phyloP scores from a whole-genome alignment of 1,284 basidiomycete species.

The Trichosporon faecale region DNA sequence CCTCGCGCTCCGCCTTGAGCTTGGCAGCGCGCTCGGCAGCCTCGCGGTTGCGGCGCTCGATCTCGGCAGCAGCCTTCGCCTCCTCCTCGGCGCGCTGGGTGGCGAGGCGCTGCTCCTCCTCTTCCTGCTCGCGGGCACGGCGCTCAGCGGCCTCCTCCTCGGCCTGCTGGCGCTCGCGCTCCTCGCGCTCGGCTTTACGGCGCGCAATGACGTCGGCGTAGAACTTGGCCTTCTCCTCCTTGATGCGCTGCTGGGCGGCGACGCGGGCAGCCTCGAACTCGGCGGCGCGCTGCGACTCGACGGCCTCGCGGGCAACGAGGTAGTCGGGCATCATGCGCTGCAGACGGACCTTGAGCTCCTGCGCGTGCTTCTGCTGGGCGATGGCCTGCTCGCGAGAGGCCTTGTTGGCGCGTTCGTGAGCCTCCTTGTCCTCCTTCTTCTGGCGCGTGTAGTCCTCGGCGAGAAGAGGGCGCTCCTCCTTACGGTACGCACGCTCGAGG shows the following conservation, averaged over 20 bases:
- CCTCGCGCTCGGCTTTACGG: slow-evolving; percentile 57
- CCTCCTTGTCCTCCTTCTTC: slow-evolving; percentile 68
- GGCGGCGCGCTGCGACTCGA: slow-evolving; percentile 65
- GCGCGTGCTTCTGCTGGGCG: slow-evolving; percentile 64
- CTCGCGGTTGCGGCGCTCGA: slow-evolving; percentile 57
- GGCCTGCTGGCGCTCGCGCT: slow-evolving; percentile 56
- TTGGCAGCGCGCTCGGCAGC: slow-evolving; percentile 34
- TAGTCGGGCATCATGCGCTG: slow-evolving; percentile 75
- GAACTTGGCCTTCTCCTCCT: slow-evolving; percentile 75
- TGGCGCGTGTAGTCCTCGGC: slow-evolving; percentile 84
- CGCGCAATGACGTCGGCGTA: slow-evolving; percentile 57
- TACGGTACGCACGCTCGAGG: slow-evolving; percentile 90
- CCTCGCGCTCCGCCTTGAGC: slow-evolving; percentile 57
- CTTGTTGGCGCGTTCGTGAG: slow-evolving; percentile 66
- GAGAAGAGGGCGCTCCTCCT: slow-evolving; percentile 86
- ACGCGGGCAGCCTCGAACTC: slow-evolving; percentile 67
- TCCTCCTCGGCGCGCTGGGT: slow-evolving; percentile 40
- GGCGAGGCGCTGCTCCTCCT: slow-evolving; percentile 35
- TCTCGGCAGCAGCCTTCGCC: slow-evolving; percentile 43
- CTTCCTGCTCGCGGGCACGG: slow-evolving; percentile 57
- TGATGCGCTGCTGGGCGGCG: slow-evolving; percentile 67
- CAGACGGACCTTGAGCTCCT: slow-evolving; percentile 76
- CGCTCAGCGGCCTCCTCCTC: slow-evolving; percentile 62
- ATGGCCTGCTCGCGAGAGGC: slow-evolving; percentile 63
- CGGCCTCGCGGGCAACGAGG: slow-evolving; percentile 58